Evolutionary conservation across 2,329 filamentous ascomycete species (phyloP).

Genomic region (Ophiostoma pallidulum): DNA sequence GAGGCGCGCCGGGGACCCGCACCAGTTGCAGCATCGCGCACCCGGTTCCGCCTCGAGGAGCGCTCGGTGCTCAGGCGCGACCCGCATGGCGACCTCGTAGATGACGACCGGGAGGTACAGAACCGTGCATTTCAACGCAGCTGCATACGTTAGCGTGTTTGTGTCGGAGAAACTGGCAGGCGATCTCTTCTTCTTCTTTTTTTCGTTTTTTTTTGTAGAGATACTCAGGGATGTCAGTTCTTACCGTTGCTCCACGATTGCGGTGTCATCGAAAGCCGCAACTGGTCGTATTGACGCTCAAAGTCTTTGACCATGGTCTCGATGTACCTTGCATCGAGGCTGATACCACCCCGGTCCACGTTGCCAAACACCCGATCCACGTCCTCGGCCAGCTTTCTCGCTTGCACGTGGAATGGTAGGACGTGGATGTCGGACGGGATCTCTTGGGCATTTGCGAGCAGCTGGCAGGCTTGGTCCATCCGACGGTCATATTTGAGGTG

Average conservation of each 20-base stretch:
- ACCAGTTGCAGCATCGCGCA: conserved; percentile 18
- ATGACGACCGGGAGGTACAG: conserved; percentile 16
- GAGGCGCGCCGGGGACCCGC: conserved; percentile 13
- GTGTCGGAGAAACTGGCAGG: no score
- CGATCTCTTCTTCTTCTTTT: no score
- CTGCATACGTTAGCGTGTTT: conserved; percentile 3
- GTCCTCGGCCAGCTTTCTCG: conserved; percentile 17
- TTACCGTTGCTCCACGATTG: conserved; percentile 16
- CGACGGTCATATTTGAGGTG: conserved; percentile 15
- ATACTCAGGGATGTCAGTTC: no score
- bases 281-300: conserved; percentile 15
- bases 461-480: conserved; percentile 14
- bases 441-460: conserved; percentile 8
- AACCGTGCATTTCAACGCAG: conserved; percentile 11
- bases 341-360: conserved; percentile 3
- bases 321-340: conserved; percentile 16
- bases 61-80: conserved; percentile 10
- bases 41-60: neutral
- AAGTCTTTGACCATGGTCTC: conserved; percentile 17
- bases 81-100: conserved; percentile 15
- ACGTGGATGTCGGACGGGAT: conserved; percentile 12
- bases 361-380: conserved; percentile 14
- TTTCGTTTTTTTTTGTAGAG: no score
- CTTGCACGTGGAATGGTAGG: conserved; percentile 14
- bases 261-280: conserved; percentile 10